Conservation (phyloP, 352 stramenopile species). For the Phytophthora hibernalis region DNA sequence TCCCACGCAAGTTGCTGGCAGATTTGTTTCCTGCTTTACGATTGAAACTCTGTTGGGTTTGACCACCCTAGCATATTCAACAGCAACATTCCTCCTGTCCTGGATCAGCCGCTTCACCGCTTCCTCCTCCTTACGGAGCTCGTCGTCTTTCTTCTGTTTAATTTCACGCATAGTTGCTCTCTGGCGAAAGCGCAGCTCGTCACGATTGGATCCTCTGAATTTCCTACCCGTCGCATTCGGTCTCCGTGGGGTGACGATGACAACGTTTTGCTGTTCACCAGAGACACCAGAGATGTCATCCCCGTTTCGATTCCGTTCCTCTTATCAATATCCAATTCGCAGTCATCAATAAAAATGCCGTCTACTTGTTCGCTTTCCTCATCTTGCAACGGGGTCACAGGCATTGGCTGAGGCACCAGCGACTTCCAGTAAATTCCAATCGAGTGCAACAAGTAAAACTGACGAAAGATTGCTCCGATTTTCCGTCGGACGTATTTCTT, state of each 20-base stretch:
- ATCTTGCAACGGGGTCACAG: background rate
- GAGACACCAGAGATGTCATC: background rate
- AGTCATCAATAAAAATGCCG: background rate
- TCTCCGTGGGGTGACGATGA: conserved; percentile 27
- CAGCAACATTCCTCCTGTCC: conserved; percentile 41
- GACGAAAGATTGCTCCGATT: conserved; percentile 42
- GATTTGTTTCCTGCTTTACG: conserved; percentile 24
- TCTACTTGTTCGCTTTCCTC: conserved; percentile 11
- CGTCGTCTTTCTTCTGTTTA: conserved; percentile 58
- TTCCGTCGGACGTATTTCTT: conserved; percentile 65
- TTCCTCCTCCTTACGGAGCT: conserved; percentile 48
- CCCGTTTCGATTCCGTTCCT: background rate
- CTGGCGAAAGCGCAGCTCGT: conserved; percentile 50
- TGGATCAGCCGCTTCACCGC: conserved; percentile 34
- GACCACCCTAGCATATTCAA: conserved; percentile 45
- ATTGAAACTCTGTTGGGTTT: conserved; percentile 45
- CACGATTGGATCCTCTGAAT: conserved; percentile 19
- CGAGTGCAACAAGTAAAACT: conserved; percentile 36
- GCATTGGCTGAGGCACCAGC: conserved; percentile 30
- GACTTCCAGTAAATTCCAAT: conserved; percentile 48
- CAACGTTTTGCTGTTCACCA: conserved; percentile 11
- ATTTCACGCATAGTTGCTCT: conserved; percentile 49
- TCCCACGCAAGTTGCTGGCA: conserved; percentile 1
- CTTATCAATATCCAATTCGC: background rate
- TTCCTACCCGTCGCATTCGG: conserved; percentile 8